Base-by-base conservation (phyloP, 768 basidiomycete genomes). In the Heimioporus sp. region DNA sequence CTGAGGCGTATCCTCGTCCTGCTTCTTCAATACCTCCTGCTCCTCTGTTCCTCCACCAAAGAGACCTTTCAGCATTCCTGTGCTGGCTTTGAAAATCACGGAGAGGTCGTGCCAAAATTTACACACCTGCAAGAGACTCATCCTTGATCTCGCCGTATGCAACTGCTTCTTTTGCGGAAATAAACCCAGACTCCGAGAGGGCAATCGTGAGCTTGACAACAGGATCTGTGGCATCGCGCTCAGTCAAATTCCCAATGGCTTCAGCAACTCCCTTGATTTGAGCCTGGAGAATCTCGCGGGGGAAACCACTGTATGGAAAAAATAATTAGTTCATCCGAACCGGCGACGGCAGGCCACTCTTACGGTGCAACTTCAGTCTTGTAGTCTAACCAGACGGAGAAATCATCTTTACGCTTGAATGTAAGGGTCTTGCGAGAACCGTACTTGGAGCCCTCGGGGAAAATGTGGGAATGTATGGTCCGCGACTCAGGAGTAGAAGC, bases 361-460 rank as follows among this genome's bases (percentile, higher is more conserved):
- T 58, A 90, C 87, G 80, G 74, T n/a, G 77, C 74, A 20, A 82
- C 74, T 5, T 76, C 66, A 28, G 74, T 72, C 73, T 87, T 86
- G 72, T 98, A 96, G 51, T 82, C 80, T 53, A 98, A 75, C 62
- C 80, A 80, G 52, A 99, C 74, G 2, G 77, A 72, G 55, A 98
- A 90, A 62, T 98, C 92, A 9, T 88, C 85, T 60, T 84, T 86
- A 51, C 90, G 82, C 70, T 88, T 91, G 68, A 97, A 84, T 6
- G 90, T 86, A 51, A 97, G 65, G 2, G 86, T 89, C 76, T 97
- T 96, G 73, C 86, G 92, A 21, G 83, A 82, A 30, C 87, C 90
- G 4, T 79, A 72, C 69, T 87, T 90, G 1, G 90, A 83, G 3
- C 87, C 86, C 4, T 79, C 70, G 0, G 90, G 84, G 77, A 95